Evolutionary conservation across 1,139 yeast species (phyloP).

Genomic region (Maudiozyma humilis): DNA sequence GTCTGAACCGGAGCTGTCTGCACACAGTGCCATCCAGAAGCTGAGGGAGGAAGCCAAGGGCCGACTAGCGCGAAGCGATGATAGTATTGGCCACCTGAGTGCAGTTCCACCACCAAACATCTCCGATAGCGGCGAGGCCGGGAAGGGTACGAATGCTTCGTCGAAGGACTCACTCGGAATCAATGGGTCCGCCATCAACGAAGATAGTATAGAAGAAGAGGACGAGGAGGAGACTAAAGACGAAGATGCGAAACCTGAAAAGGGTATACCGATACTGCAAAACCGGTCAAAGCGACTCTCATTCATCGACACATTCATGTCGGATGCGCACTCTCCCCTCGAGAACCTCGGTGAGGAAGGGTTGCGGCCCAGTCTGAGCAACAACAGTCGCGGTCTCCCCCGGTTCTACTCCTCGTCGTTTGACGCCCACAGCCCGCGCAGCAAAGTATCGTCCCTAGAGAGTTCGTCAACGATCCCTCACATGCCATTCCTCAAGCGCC

Average conservation of each 20-base stretch:
- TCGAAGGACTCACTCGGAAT: neutral
- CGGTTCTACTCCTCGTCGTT: slow-evolving; percentile 6
- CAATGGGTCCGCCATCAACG: neutral
- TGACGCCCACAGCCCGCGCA: slow-evolving; percentile 13
- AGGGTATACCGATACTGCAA: slow-evolving; percentile 11
- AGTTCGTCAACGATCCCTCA: slow-evolving; percentile 10
- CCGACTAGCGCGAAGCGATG: neutral
- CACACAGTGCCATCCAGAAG: slow-evolving; percentile 1
- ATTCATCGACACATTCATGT: slow-evolving; percentile 14
- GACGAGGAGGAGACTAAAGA: neutral
- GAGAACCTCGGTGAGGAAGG: slow-evolving; percentile 8
- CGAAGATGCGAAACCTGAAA: neutral
- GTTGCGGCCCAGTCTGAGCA: neutral
- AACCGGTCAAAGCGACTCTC: slow-evolving; percentile 8
- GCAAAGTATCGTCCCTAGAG: slow-evolving; percentile 14
- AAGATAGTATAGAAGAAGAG: neutral
- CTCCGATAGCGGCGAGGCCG: neutral
- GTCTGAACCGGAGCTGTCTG: neutral
- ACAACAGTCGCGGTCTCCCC: neutral
- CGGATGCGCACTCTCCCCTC: slow-evolving; percentile 8
- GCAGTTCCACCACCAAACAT: neutral
- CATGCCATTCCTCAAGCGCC: slow-evolving; percentile 8
- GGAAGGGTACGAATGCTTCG: no score
- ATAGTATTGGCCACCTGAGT: neutral
- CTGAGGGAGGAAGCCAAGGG: slow-evolving; percentile 8